phyloP scores from a whole-genome alignment of 2,329 filamentous ascomycete genomes.

The Pseudogymnoascus sp. region DNA sequence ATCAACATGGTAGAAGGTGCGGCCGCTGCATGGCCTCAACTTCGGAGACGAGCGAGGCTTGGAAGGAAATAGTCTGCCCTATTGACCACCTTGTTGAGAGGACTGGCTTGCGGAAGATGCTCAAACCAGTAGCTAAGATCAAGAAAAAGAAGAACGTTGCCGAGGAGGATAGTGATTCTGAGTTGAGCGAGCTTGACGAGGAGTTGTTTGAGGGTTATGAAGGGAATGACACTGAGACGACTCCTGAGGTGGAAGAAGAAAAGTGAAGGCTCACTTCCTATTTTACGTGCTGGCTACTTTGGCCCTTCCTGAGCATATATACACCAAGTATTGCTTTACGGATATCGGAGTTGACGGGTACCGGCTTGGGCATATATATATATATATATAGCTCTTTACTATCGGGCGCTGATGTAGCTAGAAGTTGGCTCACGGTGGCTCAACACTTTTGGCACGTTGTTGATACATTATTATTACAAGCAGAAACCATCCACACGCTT shows the following conservation, averaged over 20 bases:
- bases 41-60: conserved; percentile 49
- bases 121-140: conserved; percentile 22
- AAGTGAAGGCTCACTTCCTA: background rate
- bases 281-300: background rate
- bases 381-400: background rate
- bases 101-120: conserved; percentile 44
- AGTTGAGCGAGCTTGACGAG: conserved; percentile 7
- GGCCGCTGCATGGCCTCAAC: conserved; percentile 42
- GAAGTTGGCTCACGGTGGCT: background rate
- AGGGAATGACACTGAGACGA: background rate
- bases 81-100: conserved; percentile 55
- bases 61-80: conserved; percentile 51
- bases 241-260: background rate
- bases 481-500: too few species aligned
- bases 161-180: conserved; percentile 12
- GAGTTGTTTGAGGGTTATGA: background rate
- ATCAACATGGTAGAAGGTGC: conserved; percentile 44
- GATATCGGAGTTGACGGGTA: background rate
- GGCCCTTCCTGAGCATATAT: background rate
- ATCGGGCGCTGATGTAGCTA: background rate
- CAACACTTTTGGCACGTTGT: background rate
- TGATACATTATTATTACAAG: too few species aligned
- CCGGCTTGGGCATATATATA: background rate
- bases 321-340: background rate
- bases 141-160: conserved; percentile 18